phyloP scores from a whole-genome alignment of 441 rosid genomes.

The Euphorbia celastroides region DNA sequence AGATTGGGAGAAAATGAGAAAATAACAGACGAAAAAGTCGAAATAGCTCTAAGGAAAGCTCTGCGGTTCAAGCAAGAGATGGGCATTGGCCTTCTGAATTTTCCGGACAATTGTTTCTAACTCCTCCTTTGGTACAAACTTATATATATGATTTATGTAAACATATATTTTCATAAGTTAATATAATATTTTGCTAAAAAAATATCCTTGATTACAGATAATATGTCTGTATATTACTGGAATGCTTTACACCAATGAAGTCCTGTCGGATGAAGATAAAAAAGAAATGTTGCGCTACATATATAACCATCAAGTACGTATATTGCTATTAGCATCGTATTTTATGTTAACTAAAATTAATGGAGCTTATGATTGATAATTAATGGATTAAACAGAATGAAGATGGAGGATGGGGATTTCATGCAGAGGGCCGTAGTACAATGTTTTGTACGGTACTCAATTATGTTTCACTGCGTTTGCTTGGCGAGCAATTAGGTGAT shows the following conservation, averaged over 20 bases:
- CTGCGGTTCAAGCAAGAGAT: conserved; percentile 42
- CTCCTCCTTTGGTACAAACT: conserved; percentile 28
- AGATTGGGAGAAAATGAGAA: conserved; percentile 10
- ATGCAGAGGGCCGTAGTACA: conserved; percentile 55
- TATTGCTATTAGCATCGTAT: neutral
- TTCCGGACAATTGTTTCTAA: conserved; percentile 43
- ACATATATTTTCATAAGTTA: too few species aligned
- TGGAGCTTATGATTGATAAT: neutral
- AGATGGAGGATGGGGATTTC: too few species aligned
- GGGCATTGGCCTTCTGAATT: too few species aligned
- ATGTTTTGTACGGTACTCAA: conserved; percentile 55
- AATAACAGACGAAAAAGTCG: conserved; percentile 28
- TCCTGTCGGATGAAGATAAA: conserved; percentile 45
- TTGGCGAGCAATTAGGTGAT: too few species aligned
- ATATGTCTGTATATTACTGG: too few species aligned
- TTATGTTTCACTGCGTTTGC: conserved; percentile 31
- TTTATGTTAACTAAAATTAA: neutral
- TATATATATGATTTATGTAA: conserved; percentile 34
- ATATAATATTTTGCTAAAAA: too few species aligned
- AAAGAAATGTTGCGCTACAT: conserved; percentile 56
- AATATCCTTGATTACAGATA: too few species aligned
- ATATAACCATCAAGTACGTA: conserved; percentile 54
- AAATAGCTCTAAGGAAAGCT: conserved; percentile 38
- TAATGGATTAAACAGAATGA: conserved; percentile 69
- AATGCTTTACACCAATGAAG: neutral